These are phyloP conservation scores for Calonectria fujianensis DNA, from an alignment of 2,329 filamentous ascomycete genomes.

Conservation along the genomic window DNA sequence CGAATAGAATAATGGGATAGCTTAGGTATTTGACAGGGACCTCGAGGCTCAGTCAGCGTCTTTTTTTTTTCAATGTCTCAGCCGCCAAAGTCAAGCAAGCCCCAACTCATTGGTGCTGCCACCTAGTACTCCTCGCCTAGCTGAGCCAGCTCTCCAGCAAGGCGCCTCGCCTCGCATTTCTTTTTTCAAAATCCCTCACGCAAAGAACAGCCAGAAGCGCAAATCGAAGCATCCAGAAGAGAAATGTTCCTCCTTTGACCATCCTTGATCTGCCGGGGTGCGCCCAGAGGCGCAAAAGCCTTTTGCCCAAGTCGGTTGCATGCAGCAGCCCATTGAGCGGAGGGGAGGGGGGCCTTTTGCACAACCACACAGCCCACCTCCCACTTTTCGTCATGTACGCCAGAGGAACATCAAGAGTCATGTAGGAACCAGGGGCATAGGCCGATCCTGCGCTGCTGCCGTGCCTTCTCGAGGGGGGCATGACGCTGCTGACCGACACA, in stretches of 20 bases:
- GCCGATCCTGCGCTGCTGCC: conserved; percentile 5
- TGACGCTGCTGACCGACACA: conserved; percentile 31
- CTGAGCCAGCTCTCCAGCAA: neutral
- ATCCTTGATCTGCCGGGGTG: conserved; percentile 24
- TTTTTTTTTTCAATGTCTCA: conserved; percentile 7
- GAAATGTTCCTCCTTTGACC: neutral
- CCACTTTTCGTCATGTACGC: conserved; percentile 28
- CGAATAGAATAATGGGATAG: neutral
- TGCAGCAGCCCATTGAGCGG: conserved; percentile 31
- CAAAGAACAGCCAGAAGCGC: conserved; percentile 3
- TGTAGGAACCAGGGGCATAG: conserved; percentile 33
- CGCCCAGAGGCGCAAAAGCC: conserved; percentile 13
- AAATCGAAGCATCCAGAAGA: conserved; percentile 32
- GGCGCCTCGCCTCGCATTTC: neutral
- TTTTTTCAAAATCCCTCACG: conserved; percentile 35
- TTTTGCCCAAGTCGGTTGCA: conserved; percentile 33
- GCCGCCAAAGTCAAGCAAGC: conserved; percentile 2
- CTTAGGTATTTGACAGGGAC: neutral
- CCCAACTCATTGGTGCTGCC: neutral
- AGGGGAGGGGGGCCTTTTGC: conserved; percentile 7
- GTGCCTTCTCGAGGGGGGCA: neutral
- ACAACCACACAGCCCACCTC: conserved; percentile 17
- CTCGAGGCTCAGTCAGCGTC: neutral
- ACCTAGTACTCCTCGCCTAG: neutral
- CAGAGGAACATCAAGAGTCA: conserved; percentile 30